Conservation (phyloP, 371 early-diverging fungal species). For the Lichtheimia ramosa region DNA sequence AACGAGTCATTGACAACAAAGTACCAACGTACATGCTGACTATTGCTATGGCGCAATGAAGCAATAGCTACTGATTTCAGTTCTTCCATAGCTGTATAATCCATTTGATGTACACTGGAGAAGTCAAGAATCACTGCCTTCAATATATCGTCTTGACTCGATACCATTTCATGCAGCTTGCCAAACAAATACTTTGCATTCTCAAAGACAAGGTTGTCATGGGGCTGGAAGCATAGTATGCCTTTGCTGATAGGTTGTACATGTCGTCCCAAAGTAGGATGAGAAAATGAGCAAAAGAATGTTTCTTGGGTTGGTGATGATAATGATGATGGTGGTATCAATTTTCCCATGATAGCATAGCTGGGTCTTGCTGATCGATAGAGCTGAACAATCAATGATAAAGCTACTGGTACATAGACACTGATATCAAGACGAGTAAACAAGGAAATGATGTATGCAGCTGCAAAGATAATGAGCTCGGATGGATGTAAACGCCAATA, state of each 20-base stretch:
- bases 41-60: slow-evolving; percentile 35
- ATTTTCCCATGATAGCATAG: slow-evolving; percentile 33
- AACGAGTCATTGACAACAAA: slow-evolving; percentile 50
- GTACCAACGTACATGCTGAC: slow-evolving; percentile 29
- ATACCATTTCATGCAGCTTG: slow-evolving; percentile 28
- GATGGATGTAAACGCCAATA: slow-evolving; percentile 42
- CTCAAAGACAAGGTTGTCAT: slow-evolving; percentile 74
- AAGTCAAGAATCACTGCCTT: slow-evolving; percentile 79
- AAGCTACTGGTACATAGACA: slow-evolving; percentile 65
- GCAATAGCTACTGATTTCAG: slow-evolving; percentile 50
- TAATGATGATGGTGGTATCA: slow-evolving; percentile 15
- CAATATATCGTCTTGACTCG: slow-evolving; percentile 49
- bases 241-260: slow-evolving; percentile 50
- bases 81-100: slow-evolving; percentile 77
- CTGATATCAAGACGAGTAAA: slow-evolving; percentile 67
- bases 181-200: slow-evolving; percentile 59
- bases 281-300: slow-evolving; percentile 23
- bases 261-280: slow-evolving; percentile 34
- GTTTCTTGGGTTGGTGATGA: neutral
- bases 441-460: slow-evolving; percentile 55
- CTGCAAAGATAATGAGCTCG: slow-evolving; percentile 36
- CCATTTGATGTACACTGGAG: slow-evolving; percentile 76
- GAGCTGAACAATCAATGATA: slow-evolving; percentile 67
- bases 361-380: slow-evolving; percentile 66
- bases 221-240: slow-evolving; percentile 61